Evolutionary conservation across 2,329 filamentous ascomycete genomes (phyloP).

Genomic region (Cladosporium sp.): DNA sequence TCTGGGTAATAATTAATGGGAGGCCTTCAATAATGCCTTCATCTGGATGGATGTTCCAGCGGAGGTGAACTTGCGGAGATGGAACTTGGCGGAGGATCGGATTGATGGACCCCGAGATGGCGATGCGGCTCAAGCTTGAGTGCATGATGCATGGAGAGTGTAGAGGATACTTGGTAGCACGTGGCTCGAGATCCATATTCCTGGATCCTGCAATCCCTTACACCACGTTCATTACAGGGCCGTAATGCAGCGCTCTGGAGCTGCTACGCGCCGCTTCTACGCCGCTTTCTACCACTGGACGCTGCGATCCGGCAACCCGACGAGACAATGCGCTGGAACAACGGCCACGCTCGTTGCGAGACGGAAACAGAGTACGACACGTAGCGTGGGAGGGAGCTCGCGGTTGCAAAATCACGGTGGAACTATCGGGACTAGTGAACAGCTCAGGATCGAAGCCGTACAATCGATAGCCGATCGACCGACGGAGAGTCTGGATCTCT

Average conservation of each 20-base stretch:
- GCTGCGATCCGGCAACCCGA: conserved; percentile 5
- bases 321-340: background rate
- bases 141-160: background rate
- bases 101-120: background rate
- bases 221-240: conserved; percentile 2
- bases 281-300: conserved; percentile 47
- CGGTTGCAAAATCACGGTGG: background rate
- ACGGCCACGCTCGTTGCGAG: background rate
- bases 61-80: conserved; percentile 10
- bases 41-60: background rate
- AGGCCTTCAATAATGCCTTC: background rate
- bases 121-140: background rate
- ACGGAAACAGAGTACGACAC: background rate
- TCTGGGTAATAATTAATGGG: background rate
- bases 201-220: background rate
- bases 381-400: background rate
- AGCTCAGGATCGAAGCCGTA: conserved; percentile 12
- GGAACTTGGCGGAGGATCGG: background rate
- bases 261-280: conserved; percentile 43
- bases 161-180: background rate
- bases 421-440: background rate
- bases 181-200: background rate
- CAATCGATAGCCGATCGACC: conserved; percentile 20
- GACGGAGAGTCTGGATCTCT: conserved; percentile 21
- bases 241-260: conserved; percentile 13